phyloP scores from a whole-genome alignment of 2,329 filamentous ascomycete genomes.

The Mollisia scopiformis region DNA sequence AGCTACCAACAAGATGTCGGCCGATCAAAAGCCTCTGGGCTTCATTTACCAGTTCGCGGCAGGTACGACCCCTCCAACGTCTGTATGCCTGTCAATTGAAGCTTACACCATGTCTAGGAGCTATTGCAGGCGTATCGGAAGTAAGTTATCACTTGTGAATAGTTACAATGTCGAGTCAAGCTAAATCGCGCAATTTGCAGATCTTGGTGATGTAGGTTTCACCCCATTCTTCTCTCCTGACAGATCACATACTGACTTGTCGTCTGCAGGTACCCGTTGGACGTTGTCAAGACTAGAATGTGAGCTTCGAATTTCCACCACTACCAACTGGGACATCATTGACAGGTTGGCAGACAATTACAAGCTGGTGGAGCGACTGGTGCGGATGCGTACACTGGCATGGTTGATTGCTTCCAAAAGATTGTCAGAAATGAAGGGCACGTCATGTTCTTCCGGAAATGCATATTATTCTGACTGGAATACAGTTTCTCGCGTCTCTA shows the following conservation, averaged over 20 bases:
- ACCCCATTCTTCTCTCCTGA: conserved; percentile 16
- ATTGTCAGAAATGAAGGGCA: conserved; percentile 96
- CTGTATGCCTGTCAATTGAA: conserved; percentile 32
- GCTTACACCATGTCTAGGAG: conserved; percentile 56
- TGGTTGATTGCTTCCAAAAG: conserved; percentile 97
- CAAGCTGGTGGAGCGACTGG: conserved; percentile 76
- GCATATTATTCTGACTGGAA: conserved; percentile 10
- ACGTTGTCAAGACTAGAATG: conserved; percentile 98
- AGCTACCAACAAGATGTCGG: conserved; percentile 56
- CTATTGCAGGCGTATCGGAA: conserved; percentile 97
- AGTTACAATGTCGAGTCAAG: neutral
- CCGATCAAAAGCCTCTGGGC: conserved; percentile 73
- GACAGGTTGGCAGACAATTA: conserved; percentile 66
- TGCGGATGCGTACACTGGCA: conserved; percentile 90
- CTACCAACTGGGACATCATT: conserved; percentile 1
- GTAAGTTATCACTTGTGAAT: conserved; percentile 54
- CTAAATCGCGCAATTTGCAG: conserved; percentile 48
- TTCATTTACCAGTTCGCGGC: conserved; percentile 96
- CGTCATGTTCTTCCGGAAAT: conserved; percentile 27
- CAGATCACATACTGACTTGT: conserved; percentile 18
- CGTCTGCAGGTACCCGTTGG: conserved; percentile 84
- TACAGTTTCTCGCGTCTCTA: conserved; percentile 84
- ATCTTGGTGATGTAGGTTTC: conserved; percentile 80
- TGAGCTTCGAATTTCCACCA: conserved; percentile 49
- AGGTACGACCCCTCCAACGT: conserved; percentile 55